Evolutionary conservation across 2,329 filamentous ascomycete species (phyloP), one percentile per base, ranked within the genome.

Genomic region (Fusarium sp.): DNA sequence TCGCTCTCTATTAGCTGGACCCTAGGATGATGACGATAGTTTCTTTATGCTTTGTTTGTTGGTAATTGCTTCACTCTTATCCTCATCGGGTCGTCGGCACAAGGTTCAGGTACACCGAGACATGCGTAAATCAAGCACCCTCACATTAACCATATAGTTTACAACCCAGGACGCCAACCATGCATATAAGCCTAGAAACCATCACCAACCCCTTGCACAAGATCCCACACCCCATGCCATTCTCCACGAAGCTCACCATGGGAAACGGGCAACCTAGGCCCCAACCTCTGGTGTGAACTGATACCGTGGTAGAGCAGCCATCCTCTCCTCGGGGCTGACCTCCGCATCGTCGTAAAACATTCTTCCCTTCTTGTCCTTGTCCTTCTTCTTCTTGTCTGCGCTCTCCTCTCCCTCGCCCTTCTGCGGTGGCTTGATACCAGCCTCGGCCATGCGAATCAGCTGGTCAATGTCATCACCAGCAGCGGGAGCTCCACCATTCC

Each of bases 251-350:
- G 33, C 3, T 23, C 7, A 62, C 18, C n/a, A 49, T 25, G 14
- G 46, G 33, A 44, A 36, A 50, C 36, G 40, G 40, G 40, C 53
- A 3, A 14, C 60, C 42, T 71, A 71, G 29, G 67, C 74, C 13
- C 61, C 75, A 27, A 74, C 71, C 40, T 73, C 70, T 6, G 77
- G 73, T 33, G 67, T 70, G 61, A 87, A 91, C 74, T 90, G 89
- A 82, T 96, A 97, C 79, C 89, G 90, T 66, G 91, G 84, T 82
- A 96, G 82, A 76, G 83, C 81, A 27, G 93, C 91, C 92, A 97
- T 93, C 81, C 90, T 93, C 85, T 97, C 94, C 82, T 97, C 94
- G 2, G 93, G 92, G 75, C 92, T 96, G 75, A 89, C 83, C 63
- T 91, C 90, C 56, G 91, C 89, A 77, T 96, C 92, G 67, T 89